Base-by-base conservation (phyloP, 352 stramenopile genomes). In the Blastocystis sp. region DNA sequence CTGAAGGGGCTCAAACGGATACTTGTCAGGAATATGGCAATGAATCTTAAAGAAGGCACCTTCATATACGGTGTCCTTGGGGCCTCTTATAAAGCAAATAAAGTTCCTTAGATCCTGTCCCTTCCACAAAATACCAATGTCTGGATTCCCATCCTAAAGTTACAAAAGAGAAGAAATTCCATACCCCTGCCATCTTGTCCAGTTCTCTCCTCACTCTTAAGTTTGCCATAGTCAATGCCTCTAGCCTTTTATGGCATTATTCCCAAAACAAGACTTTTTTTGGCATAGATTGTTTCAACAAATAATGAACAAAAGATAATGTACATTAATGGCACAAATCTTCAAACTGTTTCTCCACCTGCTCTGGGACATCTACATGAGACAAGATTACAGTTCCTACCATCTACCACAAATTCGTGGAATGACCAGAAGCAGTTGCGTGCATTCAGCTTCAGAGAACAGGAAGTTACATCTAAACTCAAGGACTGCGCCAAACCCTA, bases 1-100 rank as follows among this genome's bases (percentile, higher is more conserved):
- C 18, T 94, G 94, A 18, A 94, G 94, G 69, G 94, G 94, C 90
- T 95, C 93, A 79, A 96, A 96, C 6, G 94, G 94, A 89, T 91
- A 95, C 91, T 94, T 93, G 87, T 92, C 75, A 18, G 93, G 93
- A 90, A 96, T 95, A 66, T 93, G 76, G 69, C 95, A 95, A 90
- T 95, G 93, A 70, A 96, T 89, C 53, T 94, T 87, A 82, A 96
- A 96, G 13, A 94, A 91, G 61, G 93, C 94, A 76, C 93, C 93
- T 79, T 95, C 93, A 89, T 95, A 96, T 1, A 93, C 93, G 62
- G 94, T 95, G 3, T 92, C 94, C 8, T 92, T 91, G 0, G 94
- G 94, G 0, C 94, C 93, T 66, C 93, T 82, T 61, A 95, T 94
- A 9, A 93, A 93, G 59, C 93, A 92, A 90, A 64, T 56, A 9